These are phyloP conservation scores for Ceratobasidium sp. DNA, from an alignment of 1,284 basidiomycete genomes.

Conservation along the genomic window DNA sequence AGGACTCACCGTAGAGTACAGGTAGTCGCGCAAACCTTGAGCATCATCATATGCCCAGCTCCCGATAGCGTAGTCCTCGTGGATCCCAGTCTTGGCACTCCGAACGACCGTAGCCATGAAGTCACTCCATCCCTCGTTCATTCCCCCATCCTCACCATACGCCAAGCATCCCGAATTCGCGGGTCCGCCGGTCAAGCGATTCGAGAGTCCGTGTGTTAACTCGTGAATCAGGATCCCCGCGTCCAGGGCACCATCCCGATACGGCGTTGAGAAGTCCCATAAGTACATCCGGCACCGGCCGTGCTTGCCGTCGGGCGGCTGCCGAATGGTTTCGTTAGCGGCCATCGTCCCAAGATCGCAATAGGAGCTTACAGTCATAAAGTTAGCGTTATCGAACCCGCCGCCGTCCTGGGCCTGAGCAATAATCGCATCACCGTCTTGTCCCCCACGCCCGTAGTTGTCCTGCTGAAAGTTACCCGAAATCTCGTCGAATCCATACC, in stretches of 20 bases:
- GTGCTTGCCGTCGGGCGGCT: slow-evolving; percentile 67
- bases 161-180: slow-evolving; percentile 87
- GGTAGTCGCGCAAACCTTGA: slow-evolving; percentile 88
- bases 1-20: slow-evolving; percentile 75
- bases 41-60: not conserved
- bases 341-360: too few species aligned
- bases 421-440: slow-evolving; percentile 89
- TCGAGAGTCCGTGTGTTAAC: slow-evolving; percentile 89
- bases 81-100: not conserved
- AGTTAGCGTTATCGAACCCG: slow-evolving; percentile 79
- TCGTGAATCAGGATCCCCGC: slow-evolving; percentile 94
- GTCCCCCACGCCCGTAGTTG: slow-evolving; percentile 92
- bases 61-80: slow-evolving; percentile 1
- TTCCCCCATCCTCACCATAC: slow-evolving; percentile 96
- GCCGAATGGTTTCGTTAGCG: too few species aligned
- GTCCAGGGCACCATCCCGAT: slow-evolving; percentile 94
- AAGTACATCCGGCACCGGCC: slow-evolving; percentile 97
- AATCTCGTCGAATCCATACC: slow-evolving; percentile 90
- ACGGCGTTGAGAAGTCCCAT: slow-evolving; percentile 91
- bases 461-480: slow-evolving; percentile 97
- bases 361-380: slow-evolving; percentile 58
- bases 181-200: slow-evolving; percentile 93
- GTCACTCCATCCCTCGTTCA: slow-evolving; percentile 96
- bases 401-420: slow-evolving; percentile 95
- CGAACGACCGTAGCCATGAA: slow-evolving; percentile 88